Base-by-base conservation (phyloP, 1,284 basidiomycete species). In the Fomitopsis pinicola region DNA sequence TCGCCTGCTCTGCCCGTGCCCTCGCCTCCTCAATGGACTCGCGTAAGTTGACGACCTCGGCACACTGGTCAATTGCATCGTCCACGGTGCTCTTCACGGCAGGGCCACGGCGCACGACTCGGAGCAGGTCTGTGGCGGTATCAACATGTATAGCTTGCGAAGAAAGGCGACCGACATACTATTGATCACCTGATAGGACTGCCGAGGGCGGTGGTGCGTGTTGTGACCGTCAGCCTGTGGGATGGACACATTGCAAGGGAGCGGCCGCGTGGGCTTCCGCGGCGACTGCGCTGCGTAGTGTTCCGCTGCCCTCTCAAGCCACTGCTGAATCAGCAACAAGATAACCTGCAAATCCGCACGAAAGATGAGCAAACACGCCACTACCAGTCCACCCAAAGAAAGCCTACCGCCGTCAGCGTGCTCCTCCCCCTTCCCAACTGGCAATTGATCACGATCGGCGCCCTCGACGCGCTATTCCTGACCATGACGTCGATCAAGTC, bases 341-440 rank as follows among this genome's bases (percentile, higher is more conserved):
- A 98, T 86, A 55, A 96, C 83, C 89, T 91, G 64, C 10, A 42
- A 36, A n/a, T 59, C 28, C 17, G 10, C 28, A 35, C 22, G 28
- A 17, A 59, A 5, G 5, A 46, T 35, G 5, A 50, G 36, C 45
- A 1, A 26, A 33, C 38, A 14, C 22, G 17, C 22, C 3, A 22
- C 42, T 38, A 15, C n/a, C 42, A n/a, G 42, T 46, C 9, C 42
- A 8, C 35, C 8, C n/a, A 53, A 42, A 45, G 15, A 7, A 10
- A 71, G 35, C 85, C 66, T 62, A 91, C 92, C 6, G 95, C 91
- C 17, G 95, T 89, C 64, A 96, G 79, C 0, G 96, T 97, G 64
- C 93, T 95, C 67, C 97, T 82, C n/a, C 97, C 97, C 38, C 95
- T 81, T 3, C 97, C 97, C 3, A 99, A 85, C 75, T 99, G 97